Evolutionary conservation across 164 flowering plant species (phyloP), one percentile per base, ranked within the genome.

Genomic region (Macadamia integrifolia): DNA sequence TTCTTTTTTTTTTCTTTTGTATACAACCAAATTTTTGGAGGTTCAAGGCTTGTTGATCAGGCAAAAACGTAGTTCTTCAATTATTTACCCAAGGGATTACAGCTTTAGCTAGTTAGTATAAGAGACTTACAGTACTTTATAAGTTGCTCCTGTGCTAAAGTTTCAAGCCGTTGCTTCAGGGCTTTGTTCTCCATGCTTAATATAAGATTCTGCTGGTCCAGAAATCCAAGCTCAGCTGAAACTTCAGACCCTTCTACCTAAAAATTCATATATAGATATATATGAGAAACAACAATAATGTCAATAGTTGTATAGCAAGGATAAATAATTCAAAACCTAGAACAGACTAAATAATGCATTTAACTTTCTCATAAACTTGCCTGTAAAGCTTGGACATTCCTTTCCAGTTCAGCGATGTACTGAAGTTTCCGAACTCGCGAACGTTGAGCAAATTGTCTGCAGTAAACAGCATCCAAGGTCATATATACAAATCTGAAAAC

Each of bases 401-500:
- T 89, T 74, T 90, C 99, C 61, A 94, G 83, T 79, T 94, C 95
- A 70, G 97, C 92, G 68, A 94, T 94, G 85, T 92, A 90, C 71
- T 94, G 97, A 84, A 94, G 99, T 72, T 94, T 94, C 53, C 97
- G 86, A 28, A 92, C 97, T 71, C 99, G 80, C 48, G 99, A 92
- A 3, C 95, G 88, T 75, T 92, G 99, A 69, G 97, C 99, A 76
- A 87, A 89, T 85, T 90, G 92, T 85, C 99, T 92, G 85, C 78
- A 82, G 64, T 3, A 65, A 28, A 74, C 35, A 58, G 53, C 17
- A 72, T 13, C 15, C 49, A 58, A 74, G 60, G 29, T 62, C 52
- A 60, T 48, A 58, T 11, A 49, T 62, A 15, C 43, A 43, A 32
- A 57, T 30, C 1, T 42, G 15, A 62, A 57, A 42, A 42, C 5